A percentile compares a stretch with the other conserved stretches of the same genome.
These are phyloP conservation scores for Sindora glabra DNA, from an alignment of 306 rosid genomes.

Conservation along the genomic window DNA sequence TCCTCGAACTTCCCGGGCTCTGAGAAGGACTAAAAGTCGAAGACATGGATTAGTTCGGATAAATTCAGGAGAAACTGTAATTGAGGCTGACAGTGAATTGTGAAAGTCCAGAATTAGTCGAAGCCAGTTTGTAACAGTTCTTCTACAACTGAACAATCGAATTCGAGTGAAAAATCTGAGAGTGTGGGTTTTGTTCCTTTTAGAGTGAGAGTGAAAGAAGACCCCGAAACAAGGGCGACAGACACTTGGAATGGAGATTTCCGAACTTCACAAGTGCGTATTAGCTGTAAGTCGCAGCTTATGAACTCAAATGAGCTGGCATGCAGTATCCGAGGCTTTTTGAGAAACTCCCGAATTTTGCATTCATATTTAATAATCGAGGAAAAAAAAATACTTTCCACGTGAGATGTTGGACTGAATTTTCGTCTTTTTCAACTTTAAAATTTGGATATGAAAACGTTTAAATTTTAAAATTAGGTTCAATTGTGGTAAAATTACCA, in stretches of 20 bases:
- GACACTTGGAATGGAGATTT: slow-evolving; percentile 19
- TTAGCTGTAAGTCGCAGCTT: slow-evolving; percentile 73
- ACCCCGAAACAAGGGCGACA: too few relatives aligned
- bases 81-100: background rate
- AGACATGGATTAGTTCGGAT: slow-evolving; percentile 52
- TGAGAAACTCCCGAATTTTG: too few relatives aligned
- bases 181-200: background rate
- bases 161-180: slow-evolving; percentile 18
- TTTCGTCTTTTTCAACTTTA: too few relatives aligned
- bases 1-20: slow-evolving; percentile 60
- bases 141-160: too few relatives aligned
- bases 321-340: too few relatives aligned
- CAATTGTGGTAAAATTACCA: too few relatives aligned
- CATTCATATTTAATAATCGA: too few relatives aligned
- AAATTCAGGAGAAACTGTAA: slow-evolving; percentile 4
- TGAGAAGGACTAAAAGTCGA: slow-evolving; percentile 57
- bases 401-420: too few relatives aligned
- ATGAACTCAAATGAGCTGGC: slow-evolving; percentile 75
- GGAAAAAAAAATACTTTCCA: too few relatives aligned
- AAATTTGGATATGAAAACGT: too few relatives aligned
- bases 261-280: slow-evolving; percentile 29
- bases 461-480: too few relatives aligned
- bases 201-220: too few relatives aligned
- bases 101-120: slow-evolving; percentile 19
- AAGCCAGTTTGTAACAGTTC: slow-evolving; percentile 5